Conservation (phyloP, 1,139 yeast species). For the Debaryomyces coudertii region DNA sequence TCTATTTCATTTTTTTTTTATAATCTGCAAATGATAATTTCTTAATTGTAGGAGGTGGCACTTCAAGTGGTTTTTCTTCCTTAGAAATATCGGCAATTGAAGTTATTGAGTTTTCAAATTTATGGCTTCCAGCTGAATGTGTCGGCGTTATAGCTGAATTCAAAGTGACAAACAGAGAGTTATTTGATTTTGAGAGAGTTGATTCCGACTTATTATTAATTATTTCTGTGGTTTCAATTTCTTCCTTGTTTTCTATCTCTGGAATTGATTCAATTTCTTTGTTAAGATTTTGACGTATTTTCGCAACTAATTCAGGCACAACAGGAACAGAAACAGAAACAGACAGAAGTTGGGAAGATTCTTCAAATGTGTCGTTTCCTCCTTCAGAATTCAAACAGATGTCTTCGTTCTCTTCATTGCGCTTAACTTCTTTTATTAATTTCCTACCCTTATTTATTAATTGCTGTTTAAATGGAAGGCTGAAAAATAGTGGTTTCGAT, state of each 20-base stretch:
- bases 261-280: constrained; percentile 18
- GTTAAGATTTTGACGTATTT: constrained; percentile 18
- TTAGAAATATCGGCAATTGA: background rate
- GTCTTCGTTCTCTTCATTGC: background rate
- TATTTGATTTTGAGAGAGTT: background rate
- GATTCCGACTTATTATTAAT: background rate
- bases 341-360: constrained; percentile 17
- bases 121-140: constrained; percentile 8
- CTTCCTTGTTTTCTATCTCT: constrained; percentile 18
- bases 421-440: constrained; percentile 8
- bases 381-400: constrained; percentile 2
- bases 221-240: constrained; percentile 14
- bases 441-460: constrained; percentile 18
- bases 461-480: constrained; percentile 28
- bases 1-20: constrained; percentile 62
- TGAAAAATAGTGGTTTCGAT: constrained; percentile 20
- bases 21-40: constrained; percentile 84
- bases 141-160: constrained; percentile 1
- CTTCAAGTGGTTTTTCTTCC: constrained; percentile 3
- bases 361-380: constrained; percentile 12
- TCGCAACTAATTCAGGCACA: constrained; percentile 15
- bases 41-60: constrained; percentile 49
- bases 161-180: background rate
- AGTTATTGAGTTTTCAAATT: constrained; percentile 12
- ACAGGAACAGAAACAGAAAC: constrained; percentile 13